Base-by-base conservation (phyloP, 768 basidiomycete species). In the Tylopilus sp. region DNA sequence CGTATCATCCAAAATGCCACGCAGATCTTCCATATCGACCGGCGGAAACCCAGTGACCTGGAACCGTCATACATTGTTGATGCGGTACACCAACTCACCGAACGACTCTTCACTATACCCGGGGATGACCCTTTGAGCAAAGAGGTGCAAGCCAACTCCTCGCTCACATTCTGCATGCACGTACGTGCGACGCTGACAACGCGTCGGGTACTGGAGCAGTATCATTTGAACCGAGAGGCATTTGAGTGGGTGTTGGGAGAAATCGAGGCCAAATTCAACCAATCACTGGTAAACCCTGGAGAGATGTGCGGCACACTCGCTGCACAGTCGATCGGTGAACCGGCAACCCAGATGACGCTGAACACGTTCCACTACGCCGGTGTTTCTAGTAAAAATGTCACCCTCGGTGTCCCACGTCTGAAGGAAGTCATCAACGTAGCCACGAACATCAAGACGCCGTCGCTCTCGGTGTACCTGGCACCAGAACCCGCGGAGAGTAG, bases 301-400 rank as follows among this genome's bases (percentile, higher is more conserved):
- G 97, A 98, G 73, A 99, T 99, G 97, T 98, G 97, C 59, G 97
- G 97, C 40, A 97, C 94, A 0, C 82, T 98, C 21, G 89, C 96
- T 33, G 97, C 97, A 1, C 97, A 99, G 74, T 98, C 97, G 0
- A 99, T 98, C 59, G 97, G 97, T 71, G 97, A 98, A 76, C 97
- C 97, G 0, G 97, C 97, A 5, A 99, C 97, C 1, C 97, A 99
- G 74, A 98, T 99, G 97, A 98, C 97, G 7, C 73, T 99, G 53
- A 99, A 99, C 71, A 98, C 96, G 0, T 99, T 98, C 90, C 97
- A 99, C 73, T 98, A 98, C 69, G 97, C 97, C 55, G 97, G 97
- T 86, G 97, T 99, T 24, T 96, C 97, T n/a, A 93, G 90, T 66
- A 98, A 98, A 76, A 98, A 97, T 73, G 97, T 99, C 45, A 99